Conservation (phyloP, 441 rosid species). For the Croton setiger region DNA sequence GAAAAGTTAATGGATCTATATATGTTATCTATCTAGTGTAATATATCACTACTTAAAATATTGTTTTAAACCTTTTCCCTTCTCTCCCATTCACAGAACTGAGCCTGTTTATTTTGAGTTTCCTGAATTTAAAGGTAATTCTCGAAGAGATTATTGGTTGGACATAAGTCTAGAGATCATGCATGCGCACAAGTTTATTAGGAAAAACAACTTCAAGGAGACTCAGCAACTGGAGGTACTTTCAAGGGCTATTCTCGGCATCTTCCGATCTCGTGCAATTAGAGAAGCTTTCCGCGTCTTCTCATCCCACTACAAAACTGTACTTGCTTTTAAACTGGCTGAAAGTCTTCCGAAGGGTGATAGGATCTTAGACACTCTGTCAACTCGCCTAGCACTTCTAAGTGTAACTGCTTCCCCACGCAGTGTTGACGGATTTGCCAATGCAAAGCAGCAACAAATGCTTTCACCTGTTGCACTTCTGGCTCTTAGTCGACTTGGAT, state of each 20-base stretch:
- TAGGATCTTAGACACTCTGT: constrained; percentile 62
- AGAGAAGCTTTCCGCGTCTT: constrained; percentile 73
- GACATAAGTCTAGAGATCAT: constrained; percentile 78
- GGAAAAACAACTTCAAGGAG: constrained; percentile 58
- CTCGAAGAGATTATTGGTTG: constrained; percentile 90
- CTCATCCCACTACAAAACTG: constrained; percentile 73
- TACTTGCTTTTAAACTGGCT: constrained; percentile 81
- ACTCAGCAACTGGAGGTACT: constrained; percentile 64
- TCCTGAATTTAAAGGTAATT: constrained; percentile 89
- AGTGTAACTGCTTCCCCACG: constrained; percentile 30
- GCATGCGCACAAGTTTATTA: constrained; percentile 60
- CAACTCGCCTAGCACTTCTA: constrained; percentile 52
- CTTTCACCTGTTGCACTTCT: constrained; percentile 59
- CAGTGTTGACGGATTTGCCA: constrained; percentile 34
- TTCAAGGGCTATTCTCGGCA: constrained; percentile 70
- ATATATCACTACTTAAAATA: background rate
- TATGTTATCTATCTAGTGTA: background rate
- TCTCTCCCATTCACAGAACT: constrained; percentile 32
- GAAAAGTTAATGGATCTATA: background rate
- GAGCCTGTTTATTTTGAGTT: constrained; percentile 86
- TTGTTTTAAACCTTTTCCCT: background rate
- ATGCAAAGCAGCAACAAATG: constrained; percentile 42
- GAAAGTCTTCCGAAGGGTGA: constrained; percentile 95
- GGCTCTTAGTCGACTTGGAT: constrained; percentile 62
- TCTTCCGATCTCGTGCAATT: constrained; percentile 67